phyloP scores from a whole-genome alignment of 2,329 filamentous ascomycete species.

The Colletotrichum sp. region DNA sequence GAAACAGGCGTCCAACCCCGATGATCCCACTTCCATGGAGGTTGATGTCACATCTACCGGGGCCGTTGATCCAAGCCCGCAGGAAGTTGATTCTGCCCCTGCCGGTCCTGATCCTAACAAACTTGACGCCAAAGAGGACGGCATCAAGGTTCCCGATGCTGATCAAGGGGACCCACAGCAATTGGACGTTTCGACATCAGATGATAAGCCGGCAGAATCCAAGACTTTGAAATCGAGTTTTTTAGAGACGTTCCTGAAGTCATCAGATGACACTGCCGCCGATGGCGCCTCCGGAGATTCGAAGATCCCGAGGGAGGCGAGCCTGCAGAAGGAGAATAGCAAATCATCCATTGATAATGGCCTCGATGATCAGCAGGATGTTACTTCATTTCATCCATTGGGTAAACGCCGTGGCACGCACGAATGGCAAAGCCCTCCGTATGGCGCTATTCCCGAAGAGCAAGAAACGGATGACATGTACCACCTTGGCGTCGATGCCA shows the following conservation, averaged over 20 bases:
- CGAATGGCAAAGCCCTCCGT: slow-evolving; percentile 34
- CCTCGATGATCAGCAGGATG: not conserved
- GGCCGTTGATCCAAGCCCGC: not conserved
- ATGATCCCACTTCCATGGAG: not conserved
- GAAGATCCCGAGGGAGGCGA: not conserved
- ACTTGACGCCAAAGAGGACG: not conserved
- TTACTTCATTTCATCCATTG: slow-evolving; percentile 39
- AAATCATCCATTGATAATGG: not conserved
- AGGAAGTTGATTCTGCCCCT: not conserved
- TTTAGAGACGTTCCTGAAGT: not conserved
- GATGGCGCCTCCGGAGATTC: not conserved
- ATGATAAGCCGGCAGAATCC: not conserved
- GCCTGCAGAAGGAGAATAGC: not conserved
- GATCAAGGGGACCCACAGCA: not conserved
- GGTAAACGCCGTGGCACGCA: slow-evolving; percentile 33
- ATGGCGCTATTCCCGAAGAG: not conserved
- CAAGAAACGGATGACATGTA: slow-evolving; percentile 26
- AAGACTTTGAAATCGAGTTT: not conserved
- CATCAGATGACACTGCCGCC: not conserved
- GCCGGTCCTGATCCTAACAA: not conserved
- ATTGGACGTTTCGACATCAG: not conserved
- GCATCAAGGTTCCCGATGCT: not conserved
- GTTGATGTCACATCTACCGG: not conserved
- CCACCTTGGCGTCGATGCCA: slow-evolving; percentile 35
- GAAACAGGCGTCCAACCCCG: not conserved